phyloP scores from a whole-genome alignment of 176 grass and related monocot species.

The Bolboschoenus planiculmis region DNA sequence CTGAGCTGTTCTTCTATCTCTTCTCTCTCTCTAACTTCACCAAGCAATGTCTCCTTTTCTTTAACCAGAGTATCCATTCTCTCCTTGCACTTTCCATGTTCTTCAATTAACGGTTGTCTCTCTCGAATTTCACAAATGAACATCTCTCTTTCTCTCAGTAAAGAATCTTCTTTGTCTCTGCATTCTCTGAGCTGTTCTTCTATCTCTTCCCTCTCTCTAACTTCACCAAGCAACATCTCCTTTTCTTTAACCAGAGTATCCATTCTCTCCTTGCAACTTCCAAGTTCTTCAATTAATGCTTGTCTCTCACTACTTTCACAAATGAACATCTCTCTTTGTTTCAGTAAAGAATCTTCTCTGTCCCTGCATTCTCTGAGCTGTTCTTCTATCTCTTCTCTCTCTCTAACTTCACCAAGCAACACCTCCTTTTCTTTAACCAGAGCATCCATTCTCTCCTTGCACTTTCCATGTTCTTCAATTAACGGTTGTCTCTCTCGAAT shows the following conservation, averaged over 20 bases:
- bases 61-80: constrained; percentile 17
- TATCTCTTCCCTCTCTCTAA: constrained; percentile 44
- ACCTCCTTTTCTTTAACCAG: no score
- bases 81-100: neutral
- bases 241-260: no score
- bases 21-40: constrained; percentile 33
- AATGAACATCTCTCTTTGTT: constrained; percentile 39
- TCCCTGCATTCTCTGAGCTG: constrained; percentile 49
- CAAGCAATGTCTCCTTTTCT: constrained; percentile 42
- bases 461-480: constrained; percentile 32
- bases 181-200: constrained; percentile 32
- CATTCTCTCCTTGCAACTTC: constrained; percentile 37
- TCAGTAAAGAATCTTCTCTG: constrained; percentile 41
- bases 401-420: no score
- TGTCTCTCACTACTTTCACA: constrained; percentile 26
- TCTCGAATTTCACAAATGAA: constrained; percentile 18
- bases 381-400: constrained; percentile 30
- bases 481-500: constrained; percentile 31
- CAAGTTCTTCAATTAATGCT: constrained; percentile 35
- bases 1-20: constrained; percentile 38
- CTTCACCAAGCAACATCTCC: constrained; percentile 32
- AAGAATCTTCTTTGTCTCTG: constrained; percentile 39
- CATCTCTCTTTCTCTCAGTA: constrained; percentile 44
- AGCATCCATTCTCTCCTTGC: no score
- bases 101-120: constrained; percentile 37